A percentile compares a stretch with the other conserved stretches of the same genome.
phyloP scores from a whole-genome alignment of 768 basidiomycete genomes.

The Grammothele lineata region DNA sequence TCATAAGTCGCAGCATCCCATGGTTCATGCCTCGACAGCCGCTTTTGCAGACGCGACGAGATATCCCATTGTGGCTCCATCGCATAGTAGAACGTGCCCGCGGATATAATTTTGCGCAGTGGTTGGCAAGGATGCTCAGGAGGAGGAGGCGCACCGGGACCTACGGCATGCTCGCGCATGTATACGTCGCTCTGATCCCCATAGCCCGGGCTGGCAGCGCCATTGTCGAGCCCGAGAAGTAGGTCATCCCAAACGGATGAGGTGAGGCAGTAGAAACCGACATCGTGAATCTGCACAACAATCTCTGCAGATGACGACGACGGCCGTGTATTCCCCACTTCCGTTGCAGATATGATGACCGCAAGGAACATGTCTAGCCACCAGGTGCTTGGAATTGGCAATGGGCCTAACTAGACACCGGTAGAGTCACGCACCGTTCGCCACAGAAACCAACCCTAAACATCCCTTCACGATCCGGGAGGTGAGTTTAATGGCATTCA shows the following conservation, averaged over 20 bases:
- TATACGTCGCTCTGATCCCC: slow-evolving; percentile 50
- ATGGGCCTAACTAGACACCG: not conserved
- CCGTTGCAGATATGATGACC: slow-evolving; percentile 70
- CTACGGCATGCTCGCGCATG: slow-evolving; percentile 41
- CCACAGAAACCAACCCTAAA: slow-evolving; percentile 73
- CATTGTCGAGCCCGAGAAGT: slow-evolving; percentile 43
- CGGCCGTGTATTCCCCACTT: slow-evolving; percentile 68
- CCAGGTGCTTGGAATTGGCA: not conserved
- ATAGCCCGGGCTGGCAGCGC: slow-evolving; percentile 50
- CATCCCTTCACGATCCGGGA: slow-evolving; percentile 76
- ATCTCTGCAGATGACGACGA: slow-evolving; percentile 55
- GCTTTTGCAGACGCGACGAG: slow-evolving; percentile 72
- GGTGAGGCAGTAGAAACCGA: slow-evolving; percentile 85
- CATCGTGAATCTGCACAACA: slow-evolving; percentile 81
- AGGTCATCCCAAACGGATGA: slow-evolving; percentile 83
- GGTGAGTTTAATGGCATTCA: slow-evolving; percentile 61
- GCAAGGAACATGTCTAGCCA: slow-evolving; percentile 74
- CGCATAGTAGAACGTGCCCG: slow-evolving; percentile 93
- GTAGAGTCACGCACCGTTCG: slow-evolving; percentile 47
- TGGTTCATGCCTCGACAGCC: slow-evolving; percentile 47
- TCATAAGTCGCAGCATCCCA: slow-evolving; percentile 51
- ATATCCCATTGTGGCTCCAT: slow-evolving; percentile 83
- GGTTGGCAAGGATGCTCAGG: slow-evolving; percentile 90
- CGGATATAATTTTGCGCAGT: slow-evolving; percentile 85
- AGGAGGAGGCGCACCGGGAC: slow-evolving; percentile 31